Percentiles rank a stretch among this genome's conserved stretches.
phyloP scores from a whole-genome alignment of 352 stramenopile species.

The Phytopythium ostracodes region DNA sequence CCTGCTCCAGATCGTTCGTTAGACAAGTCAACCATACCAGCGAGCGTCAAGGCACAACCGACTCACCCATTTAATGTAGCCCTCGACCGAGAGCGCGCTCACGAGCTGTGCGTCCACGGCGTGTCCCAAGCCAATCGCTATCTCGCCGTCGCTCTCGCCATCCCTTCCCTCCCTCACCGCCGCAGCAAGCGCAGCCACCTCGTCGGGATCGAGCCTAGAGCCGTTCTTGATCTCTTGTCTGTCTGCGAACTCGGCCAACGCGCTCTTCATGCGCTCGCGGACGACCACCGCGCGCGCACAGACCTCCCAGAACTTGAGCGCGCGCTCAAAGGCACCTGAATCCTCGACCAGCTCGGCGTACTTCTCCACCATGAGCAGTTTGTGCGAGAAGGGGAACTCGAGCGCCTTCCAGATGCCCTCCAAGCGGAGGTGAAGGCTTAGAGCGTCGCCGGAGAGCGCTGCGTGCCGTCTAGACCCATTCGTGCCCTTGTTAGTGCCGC shows the following conservation, averaged over 20 bases:
- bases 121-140: neutral
- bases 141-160: neutral
- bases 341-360: slow-evolving; percentile 43
- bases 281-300: slow-evolving; percentile 34
- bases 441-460: slow-evolving; percentile 31
- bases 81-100: neutral
- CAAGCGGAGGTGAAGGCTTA: slow-evolving; percentile 46
- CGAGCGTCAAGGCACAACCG: neutral
- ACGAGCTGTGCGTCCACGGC: neutral
- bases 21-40: neutral
- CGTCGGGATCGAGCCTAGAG: slow-evolving; percentile 14
- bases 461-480: slow-evolving; percentile 1
- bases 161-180: neutral
- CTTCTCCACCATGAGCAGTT: slow-evolving; percentile 63
- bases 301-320: slow-evolving; percentile 43
- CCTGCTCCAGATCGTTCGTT: slow-evolving; percentile 16
- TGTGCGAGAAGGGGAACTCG: slow-evolving; percentile 59
- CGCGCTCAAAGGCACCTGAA: slow-evolving; percentile 32
- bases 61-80: slow-evolving; percentile 6
- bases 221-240: slow-evolving; percentile 20
- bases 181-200: neutral
- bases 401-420: slow-evolving; percentile 52
- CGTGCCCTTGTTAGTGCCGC: slow-evolving; percentile 17
- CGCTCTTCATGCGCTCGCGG: slow-evolving; percentile 44
- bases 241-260: slow-evolving; percentile 32